These are phyloP conservation scores for Monosporozyma yasuniensis DNA, from an alignment of 805 yeast species.

Conservation along the genomic window DNA sequence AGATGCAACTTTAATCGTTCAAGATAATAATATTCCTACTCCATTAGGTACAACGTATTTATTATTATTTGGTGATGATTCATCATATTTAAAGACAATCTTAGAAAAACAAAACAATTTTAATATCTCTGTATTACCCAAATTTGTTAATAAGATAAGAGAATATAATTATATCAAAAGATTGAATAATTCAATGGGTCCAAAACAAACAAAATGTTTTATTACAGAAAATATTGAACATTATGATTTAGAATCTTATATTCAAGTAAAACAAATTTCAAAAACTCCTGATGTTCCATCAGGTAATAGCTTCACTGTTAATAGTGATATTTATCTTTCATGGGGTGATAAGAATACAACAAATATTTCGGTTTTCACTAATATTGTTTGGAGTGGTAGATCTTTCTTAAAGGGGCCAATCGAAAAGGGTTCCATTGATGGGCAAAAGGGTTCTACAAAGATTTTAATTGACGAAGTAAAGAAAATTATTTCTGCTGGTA, in stretches of 20 bases:
- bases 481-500: conserved; percentile 22
- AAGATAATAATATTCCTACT: conserved; percentile 44
- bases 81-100: conserved; percentile 38
- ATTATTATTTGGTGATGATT: conserved; percentile 54
- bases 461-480: conserved; percentile 37
- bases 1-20: conserved; percentile 43
- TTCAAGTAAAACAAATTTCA: conserved; percentile 44
- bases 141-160: conserved; percentile 33
- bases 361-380: conserved; percentile 44
- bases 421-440: conserved; percentile 67
- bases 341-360: conserved; percentile 55
- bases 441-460: conserved; percentile 53
- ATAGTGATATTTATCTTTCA: conserved; percentile 48
- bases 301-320: conserved; percentile 58
- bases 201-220: conserved; percentile 59
- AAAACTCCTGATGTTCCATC: conserved; percentile 70
- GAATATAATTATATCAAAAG: conserved; percentile 51
- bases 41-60: conserved; percentile 58
- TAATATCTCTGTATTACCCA: conserved; percentile 45
- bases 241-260: conserved; percentile 35
- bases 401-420: conserved; percentile 71
- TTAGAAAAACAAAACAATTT: conserved; percentile 53
- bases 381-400: conserved; percentile 62
- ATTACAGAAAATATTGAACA: conserved; percentile 48
- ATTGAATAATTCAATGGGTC: conserved; percentile 55